Evolutionary conservation across 306 rosid genomes (phyloP).

Genomic region (Lathyrus tuberosus): DNA sequence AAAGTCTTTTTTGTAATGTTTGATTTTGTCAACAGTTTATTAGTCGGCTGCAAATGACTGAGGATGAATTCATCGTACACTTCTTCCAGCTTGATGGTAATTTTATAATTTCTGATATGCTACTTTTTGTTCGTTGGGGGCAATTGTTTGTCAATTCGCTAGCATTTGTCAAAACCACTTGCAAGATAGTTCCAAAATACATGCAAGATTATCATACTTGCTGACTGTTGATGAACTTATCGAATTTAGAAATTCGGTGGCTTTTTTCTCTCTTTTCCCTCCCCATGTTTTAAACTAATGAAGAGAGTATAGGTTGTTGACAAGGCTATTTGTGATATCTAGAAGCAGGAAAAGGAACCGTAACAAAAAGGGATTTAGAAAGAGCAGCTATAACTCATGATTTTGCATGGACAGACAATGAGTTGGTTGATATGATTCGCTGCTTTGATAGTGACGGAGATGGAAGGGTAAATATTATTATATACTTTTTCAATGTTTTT

Average conservation of each 20-base stretch:
- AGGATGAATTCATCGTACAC: conserved; percentile 77
- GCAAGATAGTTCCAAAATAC: too few relatives aligned
- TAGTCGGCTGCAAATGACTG: conserved; percentile 84
- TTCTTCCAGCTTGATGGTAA: conserved; percentile 92
- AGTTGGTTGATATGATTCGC: conserved; percentile 72
- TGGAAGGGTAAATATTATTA: conserved; percentile 59
- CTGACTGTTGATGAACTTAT: too few relatives aligned
- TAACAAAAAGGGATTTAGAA: conserved; percentile 57
- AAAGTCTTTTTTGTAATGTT: conserved; percentile 4
- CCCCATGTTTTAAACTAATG: conserved; percentile 9
- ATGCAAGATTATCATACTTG: too few relatives aligned
- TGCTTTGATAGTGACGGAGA: conserved; percentile 82
- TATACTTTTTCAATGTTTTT: conserved; percentile 1
- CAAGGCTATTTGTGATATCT: conserved; percentile 42
- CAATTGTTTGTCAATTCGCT: too few relatives aligned
- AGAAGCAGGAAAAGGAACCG: conserved; percentile 72
- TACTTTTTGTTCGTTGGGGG: conserved; percentile 27
- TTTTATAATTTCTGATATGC: conserved; percentile 47
- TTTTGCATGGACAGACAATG: conserved; percentile 76
- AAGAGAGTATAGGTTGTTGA: conserved; percentile 30
- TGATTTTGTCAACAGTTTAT: conserved; percentile 55
- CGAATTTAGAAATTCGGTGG: background rate
- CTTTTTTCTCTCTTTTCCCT: background rate
- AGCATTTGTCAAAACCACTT: too few relatives aligned
- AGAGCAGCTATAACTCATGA: conserved; percentile 79